Base-by-base conservation (phyloP, 176 grass and related monocot genomes). In the Oryza officinalis region DNA sequence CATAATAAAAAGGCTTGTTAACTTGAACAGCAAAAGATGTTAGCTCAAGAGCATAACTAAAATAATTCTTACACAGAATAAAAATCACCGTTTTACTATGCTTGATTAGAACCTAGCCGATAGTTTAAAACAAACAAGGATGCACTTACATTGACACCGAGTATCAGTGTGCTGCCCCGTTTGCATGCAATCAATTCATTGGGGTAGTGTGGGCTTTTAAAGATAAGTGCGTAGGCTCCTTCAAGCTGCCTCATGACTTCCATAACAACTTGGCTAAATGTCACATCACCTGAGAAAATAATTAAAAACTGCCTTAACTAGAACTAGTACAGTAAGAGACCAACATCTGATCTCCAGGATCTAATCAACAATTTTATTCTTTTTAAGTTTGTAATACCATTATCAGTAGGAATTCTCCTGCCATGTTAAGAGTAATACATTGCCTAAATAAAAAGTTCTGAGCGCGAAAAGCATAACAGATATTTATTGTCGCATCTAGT, bases 181-280 rank as follows among this genome's bases (percentile, higher is more conserved):
- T 88, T 98, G 85, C 96, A 98, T 27, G 93, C 91, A 65, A 93
- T 90, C 75, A 95, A 86, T 69, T 98, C 96, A 67, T 95, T 95
- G 65, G 93, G 93, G 80, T 98, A 98, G 60, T 92, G 96, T 74
- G 91, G 91, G 65, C 93, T 95, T 88, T 98, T 98, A 78, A 98
- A 98, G 50, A 95, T 98, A 72, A 98, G 93, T 11, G 96, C 89
- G 27, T 90, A 98, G 74, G 96, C 96, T 82, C 96, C 96, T 95
- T 98, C 93, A 63, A 98, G 93, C 59, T 95, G 96, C 84, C 96
- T 88, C 93, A 98, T 95, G 45, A 98, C 93, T 88, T 93, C 96
- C 76, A 84, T 95, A 73, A 97, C 92, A 71, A 97, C 92, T 93
- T 94, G 92, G 77, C 90, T 94, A 76, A 97, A 97, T 35, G 90